Conservation (phyloP, 192 early-diverging fungal species). For the Oehlia diaphana region DNA sequence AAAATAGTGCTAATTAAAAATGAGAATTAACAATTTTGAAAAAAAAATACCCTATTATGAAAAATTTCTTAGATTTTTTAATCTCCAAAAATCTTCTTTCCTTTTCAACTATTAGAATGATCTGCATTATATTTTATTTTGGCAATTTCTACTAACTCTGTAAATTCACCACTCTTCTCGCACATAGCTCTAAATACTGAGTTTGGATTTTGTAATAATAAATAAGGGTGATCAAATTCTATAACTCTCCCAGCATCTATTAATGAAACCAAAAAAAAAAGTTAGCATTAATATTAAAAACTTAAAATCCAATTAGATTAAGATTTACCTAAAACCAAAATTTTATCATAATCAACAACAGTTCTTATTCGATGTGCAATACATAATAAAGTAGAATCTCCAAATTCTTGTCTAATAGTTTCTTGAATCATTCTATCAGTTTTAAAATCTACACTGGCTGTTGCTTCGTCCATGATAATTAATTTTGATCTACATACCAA, state of each 20-base stretch:
- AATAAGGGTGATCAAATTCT: constrained; percentile 80
- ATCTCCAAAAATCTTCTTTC: too few species aligned
- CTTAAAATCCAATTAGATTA: background rate
- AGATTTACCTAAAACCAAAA: constrained; percentile 53
- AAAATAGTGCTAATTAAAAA: too few species aligned
- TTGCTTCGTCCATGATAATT: constrained; percentile 88
- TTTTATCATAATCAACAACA: constrained; percentile 70
- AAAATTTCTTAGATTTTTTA: too few species aligned
- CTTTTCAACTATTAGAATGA: background rate
- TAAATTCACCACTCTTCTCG: constrained; percentile 76
- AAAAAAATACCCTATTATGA: too few species aligned
- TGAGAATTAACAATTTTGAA: too few species aligned
- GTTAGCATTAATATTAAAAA: background rate
- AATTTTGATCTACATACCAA: constrained; percentile 61
- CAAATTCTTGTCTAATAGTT: constrained; percentile 78
- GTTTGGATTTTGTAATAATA: constrained; percentile 59
- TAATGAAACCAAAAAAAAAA: constrained; percentile 43
- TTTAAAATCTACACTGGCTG: constrained; percentile 83
- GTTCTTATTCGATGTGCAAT: constrained; percentile 88
- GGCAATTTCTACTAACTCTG: constrained; percentile 66
- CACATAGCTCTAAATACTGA: constrained; percentile 80
- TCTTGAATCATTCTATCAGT: constrained; percentile 85
- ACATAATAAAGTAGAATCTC: constrained; percentile 71
- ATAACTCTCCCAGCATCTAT: constrained; percentile 73
- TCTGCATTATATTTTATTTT: constrained; percentile 40